phyloP scores from a whole-genome alignment of 176 grass and related monocot genomes.

The Oryza brachyantha region DNA sequence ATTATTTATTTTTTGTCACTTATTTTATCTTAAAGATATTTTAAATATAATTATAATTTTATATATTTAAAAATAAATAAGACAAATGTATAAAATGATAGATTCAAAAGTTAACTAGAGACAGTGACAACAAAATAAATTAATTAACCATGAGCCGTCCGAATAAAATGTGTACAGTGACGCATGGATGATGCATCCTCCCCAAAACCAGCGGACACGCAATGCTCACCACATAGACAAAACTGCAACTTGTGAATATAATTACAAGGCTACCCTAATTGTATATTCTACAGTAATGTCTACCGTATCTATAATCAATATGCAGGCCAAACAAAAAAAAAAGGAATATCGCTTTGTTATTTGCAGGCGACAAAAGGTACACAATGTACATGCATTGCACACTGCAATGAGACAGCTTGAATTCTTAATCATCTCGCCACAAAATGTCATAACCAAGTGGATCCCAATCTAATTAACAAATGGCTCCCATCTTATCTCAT shows the following conservation, averaged over 20 bases:
- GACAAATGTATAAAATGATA: too few species aligned
- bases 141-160: background rate
- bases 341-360: background rate
- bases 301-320: background rate
- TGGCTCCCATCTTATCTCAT: slow-evolving; percentile 19
- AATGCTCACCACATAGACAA: background rate
- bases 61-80: too few species aligned
- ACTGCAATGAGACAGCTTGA: background rate
- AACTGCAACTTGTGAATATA: background rate
- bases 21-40: too few species aligned
- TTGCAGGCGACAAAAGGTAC: background rate
- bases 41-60: too few species aligned
- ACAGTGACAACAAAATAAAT: too few species aligned
- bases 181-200: slow-evolving; percentile 1
- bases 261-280: background rate
- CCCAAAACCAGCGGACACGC: background rate
- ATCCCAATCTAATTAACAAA: slow-evolving; percentile 22
- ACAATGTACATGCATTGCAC: background rate
- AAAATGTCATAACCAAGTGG: background rate
- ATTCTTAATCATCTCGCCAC: background rate
- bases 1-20: too few species aligned
- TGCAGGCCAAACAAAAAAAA: slow-evolving; percentile 6
- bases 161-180: background rate
- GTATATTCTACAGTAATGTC: background rate
- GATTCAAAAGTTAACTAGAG: too few species aligned